Percentiles rank a stretch among this genome's conserved stretches.
Conservation (phyloP, 495 filamentous ascomycete species). For the Daldinia childiae region DNA sequence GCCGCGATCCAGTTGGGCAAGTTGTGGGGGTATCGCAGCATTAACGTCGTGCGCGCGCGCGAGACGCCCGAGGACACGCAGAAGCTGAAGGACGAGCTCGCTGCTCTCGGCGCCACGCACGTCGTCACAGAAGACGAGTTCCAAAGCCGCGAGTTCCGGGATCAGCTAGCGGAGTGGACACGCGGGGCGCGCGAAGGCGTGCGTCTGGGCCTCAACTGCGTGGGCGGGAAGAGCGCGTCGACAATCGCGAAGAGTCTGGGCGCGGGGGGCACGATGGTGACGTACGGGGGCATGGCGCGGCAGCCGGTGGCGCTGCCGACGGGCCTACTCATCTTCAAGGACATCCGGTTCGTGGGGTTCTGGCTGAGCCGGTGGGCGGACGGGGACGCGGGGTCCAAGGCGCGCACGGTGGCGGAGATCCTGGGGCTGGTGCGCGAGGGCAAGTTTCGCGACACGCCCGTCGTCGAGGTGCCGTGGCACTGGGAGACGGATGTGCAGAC, state of each 20-base stretch:
- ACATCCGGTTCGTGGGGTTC: slow-evolving; percentile 87
- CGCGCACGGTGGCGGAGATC: slow-evolving; percentile 81
- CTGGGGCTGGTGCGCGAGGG: slow-evolving; percentile 76
- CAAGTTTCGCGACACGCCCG: slow-evolving; percentile 82
- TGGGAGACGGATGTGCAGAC: slow-evolving; percentile 74
- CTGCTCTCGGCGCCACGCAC: slow-evolving; percentile 76
- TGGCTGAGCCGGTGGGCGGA: slow-evolving; percentile 94
- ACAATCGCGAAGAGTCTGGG: slow-evolving; percentile 75
- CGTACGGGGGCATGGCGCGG: slow-evolving; percentile 94
- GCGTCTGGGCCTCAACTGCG: slow-evolving; percentile 87
- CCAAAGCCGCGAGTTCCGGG: slow-evolving; percentile 65
- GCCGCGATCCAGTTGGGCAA: slow-evolving; percentile 85
- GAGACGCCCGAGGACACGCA: slow-evolving; percentile 68
- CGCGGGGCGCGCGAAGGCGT: slow-evolving; percentile 72
- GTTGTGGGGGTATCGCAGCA: slow-evolving; percentile 84
- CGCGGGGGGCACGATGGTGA: slow-evolving; percentile 77
- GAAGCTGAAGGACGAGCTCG: slow-evolving; percentile 74
- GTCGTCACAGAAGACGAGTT: slow-evolving; percentile 84
- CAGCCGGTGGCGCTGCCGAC: slow-evolving; percentile 82
- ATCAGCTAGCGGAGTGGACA: slow-evolving; percentile 71
- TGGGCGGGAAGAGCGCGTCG: slow-evolving; percentile 85
- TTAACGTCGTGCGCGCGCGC: slow-evolving; percentile 84
- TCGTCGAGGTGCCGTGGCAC: slow-evolving; percentile 80
- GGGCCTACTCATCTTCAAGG: slow-evolving; percentile 87
- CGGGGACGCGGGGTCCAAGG: slow-evolving; percentile 75